Evolutionary conservation across 306 rosid genomes (phyloP), one percentile per base, ranked within the genome.

Genomic region (Vigna radiata): DNA sequence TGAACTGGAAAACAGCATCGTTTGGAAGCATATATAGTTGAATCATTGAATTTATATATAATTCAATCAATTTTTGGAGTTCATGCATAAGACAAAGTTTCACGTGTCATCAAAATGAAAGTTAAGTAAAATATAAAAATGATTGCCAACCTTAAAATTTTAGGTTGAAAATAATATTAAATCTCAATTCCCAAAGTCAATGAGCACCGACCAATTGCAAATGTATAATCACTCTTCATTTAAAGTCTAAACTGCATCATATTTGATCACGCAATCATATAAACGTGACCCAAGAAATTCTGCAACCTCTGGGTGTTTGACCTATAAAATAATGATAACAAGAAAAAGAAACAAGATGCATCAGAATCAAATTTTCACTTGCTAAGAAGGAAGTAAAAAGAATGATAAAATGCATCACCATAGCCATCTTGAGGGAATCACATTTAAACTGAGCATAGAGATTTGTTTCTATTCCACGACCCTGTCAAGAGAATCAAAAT

Each of bases 401-500:
- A 61, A 52, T 53, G 31, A 53, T 11, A 15, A 59, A 65, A 59
- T 49, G 65, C 31, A 59, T 69, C 87, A 92, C 99, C 99, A 95
- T 92, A 55, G 90, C 99, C 68, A 95, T 88, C 84, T 95, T 95
- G 72, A 95, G 86, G 43, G 99, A 90, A 79, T 95, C 99, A 23
- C 97, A 89, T 84, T 86, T 95, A 49, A 95, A 95, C 77, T 84
- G 91, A 25, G 97, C 97, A 71, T 87, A 87, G 36, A 92, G 97
- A 88, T 95, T 95, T 77, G 99, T 91, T 85, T 92, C 97, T 59
- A 90, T 90, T 68, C 97, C 97, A 70, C 97, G 97, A 48, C 99
- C 97, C 99, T 92, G 85, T 59, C 76, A 82, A 82, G 84, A 52
- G 77, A 36, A 76, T 78, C 7, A 21, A 73, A 58, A 4, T 11